A percentile compares a stretch with the other conserved stretches of the same genome.
phyloP scores from a whole-genome alignment of 306 rosid genomes.

The Pterocarpus macrocarpus region DNA sequence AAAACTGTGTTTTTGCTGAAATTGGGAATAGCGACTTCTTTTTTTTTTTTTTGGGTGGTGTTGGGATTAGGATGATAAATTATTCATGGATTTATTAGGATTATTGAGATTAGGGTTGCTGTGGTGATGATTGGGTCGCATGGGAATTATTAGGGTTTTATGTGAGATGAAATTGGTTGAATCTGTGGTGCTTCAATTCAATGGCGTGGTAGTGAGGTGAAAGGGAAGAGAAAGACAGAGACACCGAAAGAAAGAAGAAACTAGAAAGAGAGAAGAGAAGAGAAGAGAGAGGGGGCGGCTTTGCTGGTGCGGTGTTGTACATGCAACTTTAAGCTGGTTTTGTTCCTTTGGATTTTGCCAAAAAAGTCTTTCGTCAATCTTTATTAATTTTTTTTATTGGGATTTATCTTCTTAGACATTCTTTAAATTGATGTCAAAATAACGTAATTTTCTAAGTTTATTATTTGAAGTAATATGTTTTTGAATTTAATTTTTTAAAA shows the following conservation, averaged over 20 bases:
- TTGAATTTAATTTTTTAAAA: too few species aligned
- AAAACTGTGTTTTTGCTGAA: slow-evolving; percentile 35
- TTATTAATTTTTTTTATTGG: not conserved
- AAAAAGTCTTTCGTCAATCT: not conserved
- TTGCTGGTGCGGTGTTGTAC: not conserved
- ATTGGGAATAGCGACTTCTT: not conserved
- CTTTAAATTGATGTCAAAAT: too few species aligned
- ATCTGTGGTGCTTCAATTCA: slow-evolving; percentile 50
- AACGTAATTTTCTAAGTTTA: too few species aligned
- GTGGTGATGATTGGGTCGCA: slow-evolving; percentile 26
- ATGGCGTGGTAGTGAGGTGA: slow-evolving; percentile 41
- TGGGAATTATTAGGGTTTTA: slow-evolving; percentile 40
- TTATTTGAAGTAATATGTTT: too few species aligned
- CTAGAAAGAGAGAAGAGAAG: not conserved
- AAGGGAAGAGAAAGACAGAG: not conserved
- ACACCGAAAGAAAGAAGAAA: not conserved
- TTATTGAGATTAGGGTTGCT: not conserved
- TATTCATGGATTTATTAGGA: slow-evolving; percentile 28
- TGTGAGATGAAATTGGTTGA: slow-evolving; percentile 42
- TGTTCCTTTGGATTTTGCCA: not conserved
- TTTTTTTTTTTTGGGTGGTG: not conserved
- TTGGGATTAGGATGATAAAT: slow-evolving; percentile 27
- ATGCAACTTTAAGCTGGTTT: slow-evolving; percentile 42
- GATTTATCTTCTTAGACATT: not conserved
- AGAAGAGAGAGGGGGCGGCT: not conserved